These are phyloP conservation scores for Wallacemonas sp. DNA, from an alignment of 208 protist species.

Conservation along the genomic window DNA sequence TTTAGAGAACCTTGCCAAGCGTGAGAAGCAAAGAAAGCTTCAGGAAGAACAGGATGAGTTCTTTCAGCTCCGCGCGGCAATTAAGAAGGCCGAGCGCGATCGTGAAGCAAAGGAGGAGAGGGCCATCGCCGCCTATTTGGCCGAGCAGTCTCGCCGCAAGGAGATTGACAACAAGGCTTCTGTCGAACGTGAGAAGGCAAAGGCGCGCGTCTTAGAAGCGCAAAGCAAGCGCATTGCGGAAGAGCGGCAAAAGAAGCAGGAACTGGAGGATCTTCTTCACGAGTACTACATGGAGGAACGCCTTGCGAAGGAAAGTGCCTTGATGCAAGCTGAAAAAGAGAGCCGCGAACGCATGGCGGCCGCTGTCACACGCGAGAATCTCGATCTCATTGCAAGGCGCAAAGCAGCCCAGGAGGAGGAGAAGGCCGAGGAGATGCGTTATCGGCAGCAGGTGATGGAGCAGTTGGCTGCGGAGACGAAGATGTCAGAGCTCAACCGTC, in stretches of 20 bases:
- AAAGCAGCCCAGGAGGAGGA: constrained; percentile 52
- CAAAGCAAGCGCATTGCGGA: constrained; percentile 80
- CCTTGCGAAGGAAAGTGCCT: constrained; percentile 71
- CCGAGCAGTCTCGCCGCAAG: constrained; percentile 65
- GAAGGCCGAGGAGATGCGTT: constrained; percentile 73
- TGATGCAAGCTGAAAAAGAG: constrained; percentile 63
- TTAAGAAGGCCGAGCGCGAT: constrained; percentile 76
- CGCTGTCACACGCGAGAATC: constrained; percentile 65
- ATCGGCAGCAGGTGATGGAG: constrained; percentile 83
- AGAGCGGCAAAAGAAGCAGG: constrained; percentile 80
- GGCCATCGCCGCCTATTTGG: constrained; percentile 77
- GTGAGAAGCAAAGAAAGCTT: constrained; percentile 73
- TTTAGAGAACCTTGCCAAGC: constrained; percentile 58
- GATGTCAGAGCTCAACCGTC: constrained; percentile 66
- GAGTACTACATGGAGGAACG: constrained; percentile 92
- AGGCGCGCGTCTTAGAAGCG: constrained; percentile 79
- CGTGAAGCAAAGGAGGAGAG: constrained; percentile 81
- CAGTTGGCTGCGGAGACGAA: constrained; percentile 75
- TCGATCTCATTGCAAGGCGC: constrained; percentile 73
- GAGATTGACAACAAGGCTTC: constrained; percentile 74
- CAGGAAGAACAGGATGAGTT: constrained; percentile 87
- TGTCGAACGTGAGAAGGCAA: constrained; percentile 71
- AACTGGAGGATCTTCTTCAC: constrained; percentile 83
- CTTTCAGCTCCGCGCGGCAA: constrained; percentile 54
- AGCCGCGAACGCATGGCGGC: constrained; percentile 67